Conservation (phyloP, 1,284 basidiomycete species). For the Xerocomus nothofagi region DNA sequence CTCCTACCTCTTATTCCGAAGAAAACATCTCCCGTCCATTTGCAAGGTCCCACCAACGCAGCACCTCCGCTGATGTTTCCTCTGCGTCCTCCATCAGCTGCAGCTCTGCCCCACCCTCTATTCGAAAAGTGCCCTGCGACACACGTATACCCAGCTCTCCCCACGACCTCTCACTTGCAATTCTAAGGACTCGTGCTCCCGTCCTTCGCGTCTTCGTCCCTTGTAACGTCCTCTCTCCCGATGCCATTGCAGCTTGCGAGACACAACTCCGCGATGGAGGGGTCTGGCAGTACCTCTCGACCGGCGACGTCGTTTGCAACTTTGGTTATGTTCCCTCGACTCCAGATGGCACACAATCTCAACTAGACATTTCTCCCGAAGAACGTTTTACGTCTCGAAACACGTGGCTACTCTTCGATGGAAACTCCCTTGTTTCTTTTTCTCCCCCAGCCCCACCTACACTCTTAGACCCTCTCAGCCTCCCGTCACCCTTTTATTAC, state of each 20-base stretch:
- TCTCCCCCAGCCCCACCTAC: slow-evolving; percentile 52
- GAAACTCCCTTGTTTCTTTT: slow-evolving; percentile 56
- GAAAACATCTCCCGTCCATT: slow-evolving; percentile 41
- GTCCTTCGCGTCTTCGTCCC: slow-evolving; percentile 74
- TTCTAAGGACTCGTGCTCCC: slow-evolving; percentile 64
- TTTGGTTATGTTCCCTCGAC: slow-evolving; percentile 60
- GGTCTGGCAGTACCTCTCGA: slow-evolving; percentile 69
- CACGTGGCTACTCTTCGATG: slow-evolving; percentile 73
- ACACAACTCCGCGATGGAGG: slow-evolving; percentile 60
- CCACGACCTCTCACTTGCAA: slow-evolving; percentile 63
- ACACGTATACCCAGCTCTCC: slow-evolving; percentile 37
- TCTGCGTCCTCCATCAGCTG: slow-evolving; percentile 45
- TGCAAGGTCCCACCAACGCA: slow-evolving; percentile 37
- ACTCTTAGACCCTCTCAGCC: slow-evolving; percentile 52
- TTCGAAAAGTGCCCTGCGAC: slow-evolving; percentile 16
- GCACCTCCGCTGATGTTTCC: slow-evolving; percentile 43
- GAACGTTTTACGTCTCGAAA: slow-evolving; percentile 22
- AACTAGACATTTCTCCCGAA: slow-evolving; percentile 18
- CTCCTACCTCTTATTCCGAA: slow-evolving; percentile 33
- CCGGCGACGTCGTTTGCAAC: slow-evolving; percentile 75
- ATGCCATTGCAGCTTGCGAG: slow-evolving; percentile 56
- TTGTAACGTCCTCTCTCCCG: slow-evolving; percentile 53
- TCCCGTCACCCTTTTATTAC: slow-evolving; percentile 75
- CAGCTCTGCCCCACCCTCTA: slow-evolving; percentile 33
- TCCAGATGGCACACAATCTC: slow-evolving; percentile 35